Percentiles rank a stretch among this genome's conserved stretches.
phyloP scores from a whole-genome alignment of 2,329 filamentous ascomycete species.

The Fusarium metavorans region DNA sequence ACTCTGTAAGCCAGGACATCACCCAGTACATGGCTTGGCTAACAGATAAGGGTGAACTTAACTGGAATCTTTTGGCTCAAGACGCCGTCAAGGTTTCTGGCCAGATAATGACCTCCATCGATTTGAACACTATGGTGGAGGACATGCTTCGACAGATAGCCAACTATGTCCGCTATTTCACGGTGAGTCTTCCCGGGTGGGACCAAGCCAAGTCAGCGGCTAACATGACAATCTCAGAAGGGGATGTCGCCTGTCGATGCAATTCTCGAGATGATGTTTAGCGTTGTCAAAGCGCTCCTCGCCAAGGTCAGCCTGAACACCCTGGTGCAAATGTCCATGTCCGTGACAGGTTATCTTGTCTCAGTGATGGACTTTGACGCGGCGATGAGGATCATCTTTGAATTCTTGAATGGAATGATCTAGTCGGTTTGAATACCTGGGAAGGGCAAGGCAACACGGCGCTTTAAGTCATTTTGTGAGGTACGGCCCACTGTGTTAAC shows the following conservation, averaged over 20 bases:
- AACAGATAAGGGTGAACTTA: neutral
- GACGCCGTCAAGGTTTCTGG: neutral
- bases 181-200: neutral
- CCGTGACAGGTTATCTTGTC: neutral
- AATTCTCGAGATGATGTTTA: neutral
- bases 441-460: neutral
- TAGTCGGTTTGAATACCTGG: neutral
- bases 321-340: neutral
- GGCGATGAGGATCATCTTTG: slow-evolving; percentile 1
- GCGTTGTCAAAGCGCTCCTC: neutral
- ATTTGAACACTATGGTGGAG: neutral
- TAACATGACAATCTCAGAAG: neutral
- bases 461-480: neutral
- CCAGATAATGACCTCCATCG: neutral
- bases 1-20: neutral
- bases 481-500: neutral
- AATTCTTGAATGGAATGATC: neutral
- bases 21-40: neutral
- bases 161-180: neutral
- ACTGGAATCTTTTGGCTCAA: slow-evolving; percentile 4
- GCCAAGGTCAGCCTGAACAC: slow-evolving; percentile 3
- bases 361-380: neutral
- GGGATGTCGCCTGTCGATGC: neutral
- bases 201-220: neutral
- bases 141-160: neutral